A percentile compares a stretch with the other conserved stretches of the same genome.
Evolutionary conservation across 495 filamentous ascomycete species (phyloP).

Genomic region (Hyphodiscus hymeniophilus): DNA sequence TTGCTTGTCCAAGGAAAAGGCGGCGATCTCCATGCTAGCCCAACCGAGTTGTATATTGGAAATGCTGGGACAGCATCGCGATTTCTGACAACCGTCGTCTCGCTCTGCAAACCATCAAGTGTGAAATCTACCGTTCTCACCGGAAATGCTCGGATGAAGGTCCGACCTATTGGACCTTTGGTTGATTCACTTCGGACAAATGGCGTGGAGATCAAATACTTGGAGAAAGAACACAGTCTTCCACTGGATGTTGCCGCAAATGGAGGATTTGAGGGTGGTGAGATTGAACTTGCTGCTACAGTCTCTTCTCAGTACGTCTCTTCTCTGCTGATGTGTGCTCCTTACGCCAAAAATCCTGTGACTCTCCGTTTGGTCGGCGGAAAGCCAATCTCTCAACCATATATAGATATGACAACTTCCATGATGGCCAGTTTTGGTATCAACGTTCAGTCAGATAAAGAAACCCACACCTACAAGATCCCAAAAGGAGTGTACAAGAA

Average conservation of each 20-base stretch:
- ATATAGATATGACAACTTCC: conserved; percentile 96
- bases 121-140: conserved; percentile 71
- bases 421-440: conserved; percentile 98
- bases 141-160: conserved; percentile 94
- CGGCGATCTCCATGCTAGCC: conserved; percentile 69
- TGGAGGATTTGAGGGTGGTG: conserved; percentile 81
- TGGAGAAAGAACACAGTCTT: conserved; percentile 72
- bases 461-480: conserved; percentile 86
- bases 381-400: conserved; percentile 92
- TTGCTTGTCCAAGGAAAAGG: conserved; percentile 87
- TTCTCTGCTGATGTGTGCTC: conserved; percentile 92
- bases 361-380: conserved; percentile 84
- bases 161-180: conserved; percentile 86
- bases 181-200: conserved; percentile 85
- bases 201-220: conserved; percentile 72
- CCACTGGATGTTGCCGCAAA: conserved; percentile 77
- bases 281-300: conserved; percentile 86
- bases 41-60: conserved; percentile 77
- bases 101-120: conserved; percentile 58
- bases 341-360: conserved; percentile 89
- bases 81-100: conserved; percentile 89
- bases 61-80: conserved; percentile 95
- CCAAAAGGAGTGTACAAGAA: conserved; percentile 79
- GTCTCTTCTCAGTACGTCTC: conserved; percentile 98
- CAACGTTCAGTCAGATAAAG: conserved; percentile 51